phyloP scores from a whole-genome alignment of 75 land plant genomes.

The Selaginella tamariscina region DNA sequence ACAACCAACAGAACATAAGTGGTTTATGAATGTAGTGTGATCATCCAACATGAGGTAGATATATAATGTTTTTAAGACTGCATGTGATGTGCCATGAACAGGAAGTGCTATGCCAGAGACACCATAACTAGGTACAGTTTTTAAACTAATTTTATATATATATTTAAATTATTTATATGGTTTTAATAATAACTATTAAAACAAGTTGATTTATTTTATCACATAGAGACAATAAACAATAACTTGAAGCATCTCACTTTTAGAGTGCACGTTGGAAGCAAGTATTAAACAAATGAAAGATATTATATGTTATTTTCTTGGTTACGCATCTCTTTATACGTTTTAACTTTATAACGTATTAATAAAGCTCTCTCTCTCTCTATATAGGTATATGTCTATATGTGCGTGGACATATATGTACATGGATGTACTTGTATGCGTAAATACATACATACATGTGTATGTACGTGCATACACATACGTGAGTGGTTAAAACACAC shows the following conservation, averaged over 20 bases:
- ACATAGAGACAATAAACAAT: background rate
- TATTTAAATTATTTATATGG: no score
- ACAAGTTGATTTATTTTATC: no score
- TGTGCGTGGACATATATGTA: background rate
- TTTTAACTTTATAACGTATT: background rate
- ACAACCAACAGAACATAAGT: no score
- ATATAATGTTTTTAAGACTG: no score
- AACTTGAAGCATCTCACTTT: background rate
- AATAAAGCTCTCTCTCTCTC: background rate
- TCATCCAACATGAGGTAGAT: no score
- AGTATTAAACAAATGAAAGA: background rate
- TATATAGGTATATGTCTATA: background rate
- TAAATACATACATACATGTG: background rate
- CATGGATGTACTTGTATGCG: background rate
- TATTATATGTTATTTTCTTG: background rate
- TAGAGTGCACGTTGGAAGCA: background rate
- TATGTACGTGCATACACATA: constrained; percentile 2
- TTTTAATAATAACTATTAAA: no score
- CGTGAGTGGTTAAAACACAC: no score
- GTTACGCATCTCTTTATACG: background rate
- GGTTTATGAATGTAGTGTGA: no score
- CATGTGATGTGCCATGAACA: no score
- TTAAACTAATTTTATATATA: no score
- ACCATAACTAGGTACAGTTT: no score
- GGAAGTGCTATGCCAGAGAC: no score